Conservation (phyloP, 441 rosid genomes). For the Pelargonium myrrhifolium region DNA sequence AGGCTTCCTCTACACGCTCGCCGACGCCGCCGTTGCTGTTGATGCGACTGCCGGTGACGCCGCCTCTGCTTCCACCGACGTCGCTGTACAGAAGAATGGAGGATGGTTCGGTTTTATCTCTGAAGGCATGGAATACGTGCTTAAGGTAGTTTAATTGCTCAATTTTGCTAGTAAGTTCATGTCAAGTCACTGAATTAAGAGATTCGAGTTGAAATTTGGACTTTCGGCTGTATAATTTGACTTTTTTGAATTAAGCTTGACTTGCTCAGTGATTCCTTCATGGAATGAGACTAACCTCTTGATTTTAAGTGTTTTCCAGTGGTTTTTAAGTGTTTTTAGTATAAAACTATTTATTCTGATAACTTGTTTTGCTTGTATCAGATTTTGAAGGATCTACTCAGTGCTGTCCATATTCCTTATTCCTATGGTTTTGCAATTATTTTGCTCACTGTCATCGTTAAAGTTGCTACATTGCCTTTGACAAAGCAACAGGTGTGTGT, state of each 20-base stretch:
- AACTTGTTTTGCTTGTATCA: conserved; percentile 17
- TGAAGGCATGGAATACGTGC: conserved; percentile 73
- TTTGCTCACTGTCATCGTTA: conserved; percentile 72
- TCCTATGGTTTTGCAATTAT: conserved; percentile 88
- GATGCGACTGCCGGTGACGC: conserved; percentile 28
- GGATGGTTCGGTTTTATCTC: conserved; percentile 94
- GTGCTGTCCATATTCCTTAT: conserved; percentile 71
- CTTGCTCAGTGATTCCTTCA: not conserved
- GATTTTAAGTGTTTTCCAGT: not conserved
- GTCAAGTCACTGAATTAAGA: no score
- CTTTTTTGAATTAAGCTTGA: no score
- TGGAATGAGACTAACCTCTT: not conserved
- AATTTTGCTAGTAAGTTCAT: no score
- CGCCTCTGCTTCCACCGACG: conserved; percentile 35
- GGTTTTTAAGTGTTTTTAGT: not conserved
- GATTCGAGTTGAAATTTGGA: no score
- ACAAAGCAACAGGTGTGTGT: conserved; percentile 72
- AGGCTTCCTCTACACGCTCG: conserved; percentile 65
- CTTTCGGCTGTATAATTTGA: no score
- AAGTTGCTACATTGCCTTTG: conserved; percentile 67
- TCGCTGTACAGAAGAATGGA: conserved; percentile 53
- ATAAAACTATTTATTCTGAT: not conserved
- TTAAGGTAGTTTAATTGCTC: conserved; percentile 43
- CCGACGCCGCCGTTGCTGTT: conserved; percentile 60
- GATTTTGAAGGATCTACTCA: conserved; percentile 75